Evolutionary conservation across 805 yeast species (phyloP).

Genomic region (Monosporozyma siamensis): DNA sequence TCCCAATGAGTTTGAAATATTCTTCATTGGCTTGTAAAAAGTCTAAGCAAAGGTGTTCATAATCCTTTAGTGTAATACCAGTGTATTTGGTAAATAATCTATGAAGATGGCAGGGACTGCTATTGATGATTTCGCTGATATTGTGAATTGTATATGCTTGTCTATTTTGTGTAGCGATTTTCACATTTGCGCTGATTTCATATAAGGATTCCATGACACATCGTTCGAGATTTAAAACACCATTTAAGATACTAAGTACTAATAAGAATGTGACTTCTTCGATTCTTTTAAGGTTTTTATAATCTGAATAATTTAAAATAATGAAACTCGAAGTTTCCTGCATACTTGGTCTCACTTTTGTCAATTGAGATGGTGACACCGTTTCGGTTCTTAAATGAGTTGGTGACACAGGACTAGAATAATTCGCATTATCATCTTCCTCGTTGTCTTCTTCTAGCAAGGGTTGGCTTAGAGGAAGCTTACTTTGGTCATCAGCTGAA

Average conservation of each 20-base stretch:
- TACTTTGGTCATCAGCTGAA: not conserved
- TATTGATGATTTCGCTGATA: not conserved
- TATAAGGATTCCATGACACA: not conserved
- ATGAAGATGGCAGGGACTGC: constrained; percentile 1
- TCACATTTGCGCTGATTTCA: not conserved
- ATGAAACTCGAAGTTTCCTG: not conserved
- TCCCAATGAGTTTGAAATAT: not conserved
- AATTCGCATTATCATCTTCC: not conserved
- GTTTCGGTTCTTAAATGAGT: not conserved
- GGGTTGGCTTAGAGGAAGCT: too few species aligned
- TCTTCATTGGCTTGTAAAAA: not conserved
- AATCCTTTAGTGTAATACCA: not conserved
- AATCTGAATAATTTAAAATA: not conserved
- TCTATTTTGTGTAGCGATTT: not conserved
- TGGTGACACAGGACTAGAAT: not conserved
- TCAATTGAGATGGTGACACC: not conserved
- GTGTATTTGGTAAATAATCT: not conserved
- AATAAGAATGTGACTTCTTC: not conserved
- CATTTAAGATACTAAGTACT: not conserved
- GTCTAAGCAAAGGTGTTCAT: not conserved
- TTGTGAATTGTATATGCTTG: not conserved
- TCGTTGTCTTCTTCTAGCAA: too few species aligned
- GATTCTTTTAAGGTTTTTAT: not conserved
- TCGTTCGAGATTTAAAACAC: not conserved
- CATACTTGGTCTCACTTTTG: not conserved